Base-by-base conservation (phyloP, 176 grass and related monocot species). In the Oryza punctata region DNA sequence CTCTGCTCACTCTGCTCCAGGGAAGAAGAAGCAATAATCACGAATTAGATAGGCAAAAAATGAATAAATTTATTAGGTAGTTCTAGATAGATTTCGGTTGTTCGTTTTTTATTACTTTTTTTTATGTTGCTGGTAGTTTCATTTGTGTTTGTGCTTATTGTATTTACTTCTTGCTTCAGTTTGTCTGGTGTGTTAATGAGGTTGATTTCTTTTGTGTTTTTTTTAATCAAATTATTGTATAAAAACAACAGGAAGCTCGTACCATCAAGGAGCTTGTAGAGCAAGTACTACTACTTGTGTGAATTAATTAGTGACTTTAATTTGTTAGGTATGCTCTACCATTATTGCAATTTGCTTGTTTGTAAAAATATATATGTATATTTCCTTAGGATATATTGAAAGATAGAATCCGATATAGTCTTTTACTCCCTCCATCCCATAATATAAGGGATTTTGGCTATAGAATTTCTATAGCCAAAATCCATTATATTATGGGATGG, bases 251-350 rank as follows among this genome's bases (percentile, higher is more conserved):
- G 14, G 3, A 60, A 60, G 57, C 1, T 61, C n/a, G 8, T 7
- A 57, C 52, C 52, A 24, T 43, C 11, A 71, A n/a, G 69, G 40
- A 26, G 40, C 40, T 45, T 72, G 69, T 72, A 72, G 69, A 45
- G 26, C 12, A 21, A 26, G 12, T 72, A 47, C 13, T 47, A 72
- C 12, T 50, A 72, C 7, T 1, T 47, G 6, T 72, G 41, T 72
- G 41, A 47, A 72, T 46, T 15, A 44, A 45, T 3, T 43, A 70
- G 68, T 44, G 69, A 0, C 15, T 61, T 24, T 24, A 9, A n/a
- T 71, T 72, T 23, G 68, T 72, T 24, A 27, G 41, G n/a, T 61
- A 61, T 61, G n/a, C 57, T 24, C 19, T 0, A 9, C n/a, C 19
- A 24, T 24, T 11, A 11, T 24, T 61, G 57, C 57, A 10, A 61